Conservation (phyloP, 2,329 filamentous ascomycete species). For the Albophoma yamanashiensis region DNA sequence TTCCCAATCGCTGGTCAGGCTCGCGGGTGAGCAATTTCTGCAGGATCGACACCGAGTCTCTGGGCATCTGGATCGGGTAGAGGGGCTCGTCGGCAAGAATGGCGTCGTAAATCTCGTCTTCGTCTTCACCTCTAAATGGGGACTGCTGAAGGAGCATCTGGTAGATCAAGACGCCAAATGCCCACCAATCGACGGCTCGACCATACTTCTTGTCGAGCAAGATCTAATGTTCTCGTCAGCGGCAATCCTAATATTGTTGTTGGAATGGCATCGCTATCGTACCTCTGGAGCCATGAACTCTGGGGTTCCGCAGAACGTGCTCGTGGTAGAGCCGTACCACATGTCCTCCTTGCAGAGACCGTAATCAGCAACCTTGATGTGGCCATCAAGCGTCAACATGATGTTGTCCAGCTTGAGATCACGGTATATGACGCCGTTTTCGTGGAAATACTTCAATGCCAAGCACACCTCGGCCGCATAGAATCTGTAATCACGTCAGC, state of each 20-base stretch:
- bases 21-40: constrained; percentile 96
- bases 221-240: constrained; percentile 49
- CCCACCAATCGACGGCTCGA: constrained; percentile 98
- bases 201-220: constrained; percentile 97
- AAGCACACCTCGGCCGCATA: constrained; percentile 96
- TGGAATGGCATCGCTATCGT: constrained; percentile 15
- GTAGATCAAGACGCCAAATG: constrained; percentile 96
- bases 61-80: constrained; percentile 97
- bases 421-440: constrained; percentile 97
- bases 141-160: constrained; percentile 99
- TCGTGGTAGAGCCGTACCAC: constrained; percentile 96
- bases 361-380: constrained; percentile 98
- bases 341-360: constrained; percentile 99
- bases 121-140: constrained; percentile 95
- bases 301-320: constrained; percentile 98
- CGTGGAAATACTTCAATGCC: constrained; percentile 97
- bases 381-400: constrained; percentile 83
- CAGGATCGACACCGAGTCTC: constrained; percentile 92
- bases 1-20: constrained; percentile 84
- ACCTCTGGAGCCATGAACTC: constrained; percentile 99
- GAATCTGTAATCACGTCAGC: constrained; percentile 48
- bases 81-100: constrained; percentile 95
- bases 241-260: neutral
- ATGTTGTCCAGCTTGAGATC: constrained; percentile 94
- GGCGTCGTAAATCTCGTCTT: constrained; percentile 98